Conservation (phyloP, 371 early-diverging fungal genomes). For the Mortierella polycephala region DNA sequence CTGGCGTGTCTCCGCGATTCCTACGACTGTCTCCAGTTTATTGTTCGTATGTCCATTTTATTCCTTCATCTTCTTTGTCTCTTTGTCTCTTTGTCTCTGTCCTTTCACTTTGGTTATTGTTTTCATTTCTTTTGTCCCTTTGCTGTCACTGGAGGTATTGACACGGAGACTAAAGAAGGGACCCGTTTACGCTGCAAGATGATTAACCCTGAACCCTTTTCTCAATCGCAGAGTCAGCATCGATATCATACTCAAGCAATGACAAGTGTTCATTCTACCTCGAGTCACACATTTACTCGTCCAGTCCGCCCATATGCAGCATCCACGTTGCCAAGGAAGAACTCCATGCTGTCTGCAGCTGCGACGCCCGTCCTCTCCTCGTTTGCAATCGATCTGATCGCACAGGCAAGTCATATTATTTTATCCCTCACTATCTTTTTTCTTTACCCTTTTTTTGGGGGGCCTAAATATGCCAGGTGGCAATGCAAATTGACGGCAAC, state of each 20-base stretch:
- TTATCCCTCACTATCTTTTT: neutral
- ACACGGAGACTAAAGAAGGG: too few species aligned
- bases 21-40: too few species aligned
- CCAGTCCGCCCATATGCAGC: constrained; percentile 27
- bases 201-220: too few species aligned
- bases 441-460: neutral
- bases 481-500: neutral
- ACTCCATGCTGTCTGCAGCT: constrained; percentile 27
- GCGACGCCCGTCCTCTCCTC: constrained; percentile 45
- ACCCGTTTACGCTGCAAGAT: too few species aligned
- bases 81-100: too few species aligned
- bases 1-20: too few species aligned
- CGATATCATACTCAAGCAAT: constrained; percentile 5
- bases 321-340: constrained; percentile 28
- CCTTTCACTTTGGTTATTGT: too few species aligned
- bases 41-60: too few species aligned
- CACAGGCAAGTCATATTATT: constrained; percentile 37
- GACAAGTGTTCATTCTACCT: constrained; percentile 39
- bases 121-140: too few species aligned
- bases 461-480: neutral
- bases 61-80: too few species aligned
- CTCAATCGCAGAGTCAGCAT: too few species aligned
- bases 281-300: constrained; percentile 26
- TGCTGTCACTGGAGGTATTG: too few species aligned
- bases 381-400: constrained; percentile 53